Base-by-base conservation (phyloP, 371 early-diverging fungal species). In the Mortierella sp. region DNA sequence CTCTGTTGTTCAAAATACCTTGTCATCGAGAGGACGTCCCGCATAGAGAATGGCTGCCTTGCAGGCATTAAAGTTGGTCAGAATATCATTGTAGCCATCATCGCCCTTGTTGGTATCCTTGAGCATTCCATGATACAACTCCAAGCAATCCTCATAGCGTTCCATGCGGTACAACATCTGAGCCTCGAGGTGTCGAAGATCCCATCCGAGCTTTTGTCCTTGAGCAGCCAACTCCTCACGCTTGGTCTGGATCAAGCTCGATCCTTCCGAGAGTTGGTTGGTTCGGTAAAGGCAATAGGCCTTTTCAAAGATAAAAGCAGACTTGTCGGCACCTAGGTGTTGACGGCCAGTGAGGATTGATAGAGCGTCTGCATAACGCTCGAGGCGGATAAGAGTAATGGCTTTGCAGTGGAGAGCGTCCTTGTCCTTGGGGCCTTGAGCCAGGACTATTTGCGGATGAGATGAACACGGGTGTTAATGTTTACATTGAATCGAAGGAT, bases 261-360 rank as follows among this genome's bases (percentile, higher is more conserved):
- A 70, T 21, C 89, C 88, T 3, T 90, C 91, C 11, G 72, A 57
- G 52, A 90, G 81, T 56, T 87, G 85, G 64, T 91, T 87, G 62
- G 87, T 83, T 6, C 93, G 86, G 77, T 94, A 94, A 44, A 91
- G 88, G 68, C 91, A 91, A 64, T 93, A 94, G 5, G 92, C 90
- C 48, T 85, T 83, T 74, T 92, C 93, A 75, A 86, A 89, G 14
- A 77, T 66, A 11, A 89, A 75, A 37, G 37, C 37, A 37, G 37
- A 37, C 37, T 37, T 37, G 37, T 37, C 37, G 55, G 86, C 85
- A 55, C 84, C 79, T 6, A 84, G 80, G 68, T 86, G 82, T 43
- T 84, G 81, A 56, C 86, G 82, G 3, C 37, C 37, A 26, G 83
- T 82, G 52, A 91, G 81, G 55, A 87, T 64, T 1, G 84, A 63